Conservation (phyloP, 768 basidiomycete species). For the Pleurotus tuoliensis region DNA sequence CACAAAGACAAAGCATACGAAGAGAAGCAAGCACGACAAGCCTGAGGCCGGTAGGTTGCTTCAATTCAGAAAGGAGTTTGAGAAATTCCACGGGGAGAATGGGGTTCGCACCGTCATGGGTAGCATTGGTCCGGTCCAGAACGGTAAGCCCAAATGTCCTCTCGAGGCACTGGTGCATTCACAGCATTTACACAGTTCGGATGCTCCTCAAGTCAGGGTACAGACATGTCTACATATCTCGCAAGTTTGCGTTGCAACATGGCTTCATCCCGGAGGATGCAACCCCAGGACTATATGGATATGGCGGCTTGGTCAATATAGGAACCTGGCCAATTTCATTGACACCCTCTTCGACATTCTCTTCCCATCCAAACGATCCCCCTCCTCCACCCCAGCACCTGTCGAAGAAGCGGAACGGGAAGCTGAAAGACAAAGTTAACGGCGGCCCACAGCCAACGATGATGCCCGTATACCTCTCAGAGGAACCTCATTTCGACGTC, state of each 20-base stretch:
- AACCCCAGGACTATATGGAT: constrained; percentile 90
- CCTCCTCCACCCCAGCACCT: constrained; percentile 13
- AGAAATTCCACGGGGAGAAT: constrained; percentile 85
- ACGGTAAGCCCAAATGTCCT: constrained; percentile 48
- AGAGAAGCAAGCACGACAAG: constrained; percentile 27
- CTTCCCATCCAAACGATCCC: constrained; percentile 23
- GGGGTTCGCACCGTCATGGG: constrained; percentile 93
- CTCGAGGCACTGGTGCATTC: neutral
- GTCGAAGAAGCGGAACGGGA: constrained; percentile 8
- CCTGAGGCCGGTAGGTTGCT: constrained; percentile 43
- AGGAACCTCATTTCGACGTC: constrained; percentile 95
- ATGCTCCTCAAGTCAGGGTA: constrained; percentile 95
- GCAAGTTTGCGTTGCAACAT: constrained; percentile 85
- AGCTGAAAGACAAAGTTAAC: constrained; percentile 12
- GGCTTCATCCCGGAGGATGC: constrained; percentile 87
- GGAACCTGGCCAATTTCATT: constrained; percentile 86
- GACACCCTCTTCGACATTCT: constrained; percentile 35
- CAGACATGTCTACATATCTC: constrained; percentile 91
- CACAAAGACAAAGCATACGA: constrained; percentile 37
- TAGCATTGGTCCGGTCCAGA: constrained; percentile 83
- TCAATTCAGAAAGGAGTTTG: constrained; percentile 70
- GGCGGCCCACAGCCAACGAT: constrained; percentile 34
- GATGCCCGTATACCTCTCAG: constrained; percentile 79
- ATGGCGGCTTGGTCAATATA: constrained; percentile 81
- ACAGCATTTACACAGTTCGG: constrained; percentile 48